Percentiles rank a stretch among this genome's conserved stretches.
These are phyloP conservation scores for Venturia pyrina DNA, from an alignment of 2,329 filamentous ascomycete genomes.

Conservation along the genomic window DNA sequence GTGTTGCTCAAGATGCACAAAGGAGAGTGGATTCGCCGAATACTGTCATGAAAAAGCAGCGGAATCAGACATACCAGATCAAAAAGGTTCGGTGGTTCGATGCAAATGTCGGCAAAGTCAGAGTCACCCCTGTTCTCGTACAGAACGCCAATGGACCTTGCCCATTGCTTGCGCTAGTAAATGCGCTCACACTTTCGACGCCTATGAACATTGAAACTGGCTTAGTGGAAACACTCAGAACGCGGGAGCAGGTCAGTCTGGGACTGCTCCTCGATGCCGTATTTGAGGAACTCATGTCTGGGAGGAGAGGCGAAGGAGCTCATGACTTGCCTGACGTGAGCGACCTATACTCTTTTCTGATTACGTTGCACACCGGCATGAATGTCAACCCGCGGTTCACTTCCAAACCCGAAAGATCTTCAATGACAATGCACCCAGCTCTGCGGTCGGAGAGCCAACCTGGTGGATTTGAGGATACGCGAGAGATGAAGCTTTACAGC, in stretches of 20 bases:
- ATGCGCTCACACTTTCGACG: constrained; percentile 78
- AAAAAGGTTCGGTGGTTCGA: constrained; percentile 86
- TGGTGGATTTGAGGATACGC: constrained; percentile 80
- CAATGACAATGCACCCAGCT: constrained; percentile 22
- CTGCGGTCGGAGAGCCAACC: constrained; percentile 31
- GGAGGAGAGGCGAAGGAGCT: constrained; percentile 53
- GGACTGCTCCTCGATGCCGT: constrained; percentile 78
- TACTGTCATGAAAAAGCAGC: constrained; percentile 33
- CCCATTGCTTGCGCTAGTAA: constrained; percentile 84
- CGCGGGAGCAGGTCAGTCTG: constrained; percentile 79
- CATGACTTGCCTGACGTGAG: constrained; percentile 70
- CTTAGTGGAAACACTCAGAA: constrained; percentile 65
- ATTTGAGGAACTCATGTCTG: constrained; percentile 86
- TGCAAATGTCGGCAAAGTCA: constrained; percentile 46
- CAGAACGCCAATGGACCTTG: constrained; percentile 95
- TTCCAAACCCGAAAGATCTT: constrained; percentile 26
- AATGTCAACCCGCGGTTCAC: constrained; percentile 87
- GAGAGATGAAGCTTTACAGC: constrained; percentile 82
- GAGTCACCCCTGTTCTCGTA: constrained; percentile 76
- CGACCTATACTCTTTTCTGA: constrained; percentile 78
- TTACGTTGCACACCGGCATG: constrained; percentile 89
- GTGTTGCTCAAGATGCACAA: constrained; percentile 7
- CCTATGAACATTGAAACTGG: constrained; percentile 56
- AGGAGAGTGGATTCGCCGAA: constrained; percentile 18
- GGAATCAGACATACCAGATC: constrained; percentile 74